A percentile compares a stretch with the other conserved stretches of the same genome.
These are phyloP conservation scores for Ogataea trehaloabstinens DNA, from an alignment of 805 yeast genomes.

Conservation along the genomic window DNA sequence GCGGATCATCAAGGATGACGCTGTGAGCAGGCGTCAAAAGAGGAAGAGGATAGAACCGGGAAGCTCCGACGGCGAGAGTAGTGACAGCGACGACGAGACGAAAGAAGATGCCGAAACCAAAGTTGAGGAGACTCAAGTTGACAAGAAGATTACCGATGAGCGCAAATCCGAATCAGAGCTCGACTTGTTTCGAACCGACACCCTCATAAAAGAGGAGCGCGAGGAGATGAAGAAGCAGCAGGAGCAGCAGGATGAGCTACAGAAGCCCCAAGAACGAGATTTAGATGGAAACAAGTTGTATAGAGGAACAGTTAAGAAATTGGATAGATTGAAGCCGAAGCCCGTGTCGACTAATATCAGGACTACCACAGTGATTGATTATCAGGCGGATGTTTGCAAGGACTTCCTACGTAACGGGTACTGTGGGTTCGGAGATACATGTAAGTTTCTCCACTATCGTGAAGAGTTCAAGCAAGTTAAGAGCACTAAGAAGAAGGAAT, in stretches of 20 bases:
- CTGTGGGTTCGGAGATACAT: conserved; percentile 96
- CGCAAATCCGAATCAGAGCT: background rate
- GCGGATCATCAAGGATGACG: conserved; percentile 23
- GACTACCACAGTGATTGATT: conserved; percentile 73
- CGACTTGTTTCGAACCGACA: conserved; percentile 22
- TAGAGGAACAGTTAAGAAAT: conserved; percentile 23
- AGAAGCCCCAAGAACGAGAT: conserved; percentile 14
- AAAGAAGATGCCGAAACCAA: background rate
- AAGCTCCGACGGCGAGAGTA: conserved; percentile 2
- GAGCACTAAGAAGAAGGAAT: conserved; percentile 45
- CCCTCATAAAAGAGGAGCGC: conserved; percentile 22
- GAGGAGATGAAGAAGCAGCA: conserved; percentile 7
- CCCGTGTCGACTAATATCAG: conserved; percentile 46
- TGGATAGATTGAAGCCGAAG: conserved; percentile 17
- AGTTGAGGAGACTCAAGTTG: background rate
- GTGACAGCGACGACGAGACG: background rate
- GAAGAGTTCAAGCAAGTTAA: conserved; percentile 68
- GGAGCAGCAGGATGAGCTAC: background rate
- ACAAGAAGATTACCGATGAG: no score
- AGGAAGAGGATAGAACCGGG: conserved; percentile 4
- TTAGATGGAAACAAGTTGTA: conserved; percentile 26
- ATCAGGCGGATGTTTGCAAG: conserved; percentile 91
- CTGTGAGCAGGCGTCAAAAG: conserved; percentile 6
- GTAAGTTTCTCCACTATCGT: conserved; percentile 89
- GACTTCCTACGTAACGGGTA: conserved; percentile 89